These are phyloP conservation scores for Candida berthetii DNA, from an alignment of 805 yeast species.

Conservation along the genomic window DNA sequence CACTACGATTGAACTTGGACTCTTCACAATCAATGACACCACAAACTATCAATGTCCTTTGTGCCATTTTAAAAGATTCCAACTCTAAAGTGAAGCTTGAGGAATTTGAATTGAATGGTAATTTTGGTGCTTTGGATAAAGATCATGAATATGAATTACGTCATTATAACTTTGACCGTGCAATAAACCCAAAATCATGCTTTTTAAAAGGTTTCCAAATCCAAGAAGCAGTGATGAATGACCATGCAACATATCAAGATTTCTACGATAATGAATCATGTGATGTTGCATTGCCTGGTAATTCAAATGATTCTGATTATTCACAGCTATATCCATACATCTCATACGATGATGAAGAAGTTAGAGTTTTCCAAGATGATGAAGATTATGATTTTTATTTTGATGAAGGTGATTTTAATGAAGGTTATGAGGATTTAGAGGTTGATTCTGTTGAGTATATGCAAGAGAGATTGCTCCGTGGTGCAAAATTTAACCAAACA, in stretches of 20 bases:
- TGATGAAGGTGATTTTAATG: neutral
- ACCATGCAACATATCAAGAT: too few species aligned
- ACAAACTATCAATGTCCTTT: neutral
- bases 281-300: neutral
- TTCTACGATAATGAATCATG: too few species aligned
- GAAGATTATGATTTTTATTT: slow-evolving; percentile 1
- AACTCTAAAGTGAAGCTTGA: slow-evolving; percentile 1
- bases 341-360: too few species aligned
- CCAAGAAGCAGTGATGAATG: slow-evolving; percentile 1
- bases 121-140: slow-evolving; percentile 14
- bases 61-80: neutral
- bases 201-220: slow-evolving; percentile 7
- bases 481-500: neutral
- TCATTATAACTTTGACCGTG: slow-evolving; percentile 7
- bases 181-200: slow-evolving; percentile 6
- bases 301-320: neutral
- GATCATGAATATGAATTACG: slow-evolving; percentile 12
- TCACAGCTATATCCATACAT: neutral
- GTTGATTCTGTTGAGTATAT: neutral
- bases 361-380: neutral
- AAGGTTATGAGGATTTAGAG: neutral
- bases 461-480: neutral
- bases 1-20: slow-evolving; percentile 9
- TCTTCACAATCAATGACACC: neutral
- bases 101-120: slow-evolving; percentile 14